phyloP scores from a whole-genome alignment of 495 filamentous ascomycete genomes.

The Terfezia boudieri region DNA sequence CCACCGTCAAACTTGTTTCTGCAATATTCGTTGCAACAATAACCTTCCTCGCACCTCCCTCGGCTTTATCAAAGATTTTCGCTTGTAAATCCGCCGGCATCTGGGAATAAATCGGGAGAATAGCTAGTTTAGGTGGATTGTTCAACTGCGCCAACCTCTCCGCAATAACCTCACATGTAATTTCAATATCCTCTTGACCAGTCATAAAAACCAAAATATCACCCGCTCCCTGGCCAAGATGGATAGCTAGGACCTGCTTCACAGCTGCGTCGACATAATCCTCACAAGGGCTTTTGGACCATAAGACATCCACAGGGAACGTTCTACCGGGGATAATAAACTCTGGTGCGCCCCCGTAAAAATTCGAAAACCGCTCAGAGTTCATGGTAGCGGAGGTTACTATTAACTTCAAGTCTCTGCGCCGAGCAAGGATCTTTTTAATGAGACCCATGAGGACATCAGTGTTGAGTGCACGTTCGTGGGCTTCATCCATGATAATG shows the following conservation, averaged over 20 bases:
- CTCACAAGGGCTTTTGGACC: slow-evolving; percentile 82
- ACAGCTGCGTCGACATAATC: slow-evolving; percentile 96
- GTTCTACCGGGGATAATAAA: slow-evolving; percentile 93
- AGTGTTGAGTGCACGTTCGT: slow-evolving; percentile 90
- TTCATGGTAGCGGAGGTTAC: slow-evolving; percentile 99
- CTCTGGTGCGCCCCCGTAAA: slow-evolving; percentile 93
- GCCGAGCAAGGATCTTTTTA: slow-evolving; percentile 80
- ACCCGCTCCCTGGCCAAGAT: slow-evolving; percentile 72
- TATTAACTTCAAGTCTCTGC: slow-evolving; percentile 85
- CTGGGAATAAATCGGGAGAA: slow-evolving; percentile 96
- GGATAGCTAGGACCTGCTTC: slow-evolving; percentile 90
- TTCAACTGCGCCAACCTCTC: slow-evolving; percentile 81
- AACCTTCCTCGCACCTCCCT: slow-evolving; percentile 80
- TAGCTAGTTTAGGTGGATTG: slow-evolving; percentile 82
- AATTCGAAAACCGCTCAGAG: slow-evolving; percentile 80
- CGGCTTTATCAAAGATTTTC: slow-evolving; percentile 85
- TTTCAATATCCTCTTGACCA: slow-evolving; percentile 95
- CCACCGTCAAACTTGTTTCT: slow-evolving; percentile 92
- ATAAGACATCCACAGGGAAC: slow-evolving; percentile 94
- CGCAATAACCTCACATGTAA: slow-evolving; percentile 77
- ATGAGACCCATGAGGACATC: slow-evolving; percentile 95
- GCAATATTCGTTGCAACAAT: slow-evolving; percentile 99
- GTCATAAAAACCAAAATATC: slow-evolving; percentile 99
- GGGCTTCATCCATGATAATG: slow-evolving; percentile 99
- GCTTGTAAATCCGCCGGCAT: slow-evolving; percentile 97